Evolutionary conservation across 78 protist species (phyloP).

Genomic region (Pelomyxa schiedti): DNA sequence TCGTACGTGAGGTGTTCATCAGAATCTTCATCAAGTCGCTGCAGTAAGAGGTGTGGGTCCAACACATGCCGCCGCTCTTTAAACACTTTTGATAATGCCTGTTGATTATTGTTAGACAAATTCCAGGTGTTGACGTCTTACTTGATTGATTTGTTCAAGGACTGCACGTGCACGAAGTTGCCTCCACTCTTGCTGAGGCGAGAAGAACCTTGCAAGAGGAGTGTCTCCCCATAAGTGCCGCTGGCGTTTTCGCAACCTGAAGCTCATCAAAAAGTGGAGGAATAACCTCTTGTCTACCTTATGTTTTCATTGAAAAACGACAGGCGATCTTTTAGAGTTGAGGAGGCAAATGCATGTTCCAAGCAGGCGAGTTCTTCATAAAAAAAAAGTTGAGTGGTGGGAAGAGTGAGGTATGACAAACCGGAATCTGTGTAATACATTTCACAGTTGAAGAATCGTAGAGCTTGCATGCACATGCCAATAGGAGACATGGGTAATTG

Average conservation of each 20-base stretch:
- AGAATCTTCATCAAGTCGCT: background rate
- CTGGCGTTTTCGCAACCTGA: conserved; percentile 1
- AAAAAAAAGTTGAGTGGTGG: too few species aligned
- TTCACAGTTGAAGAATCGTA: conserved; percentile 13
- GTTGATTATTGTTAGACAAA: too few species aligned
- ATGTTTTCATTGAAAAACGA: background rate
- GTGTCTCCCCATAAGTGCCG: background rate
- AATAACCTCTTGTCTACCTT: too few species aligned
- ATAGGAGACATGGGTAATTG: too few species aligned
- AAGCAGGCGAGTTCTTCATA: background rate
- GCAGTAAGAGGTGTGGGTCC: background rate
- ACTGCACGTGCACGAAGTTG: background rate
- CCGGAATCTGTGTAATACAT: conserved; percentile 7
- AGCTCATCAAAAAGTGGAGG: too few species aligned
- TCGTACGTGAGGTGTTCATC: background rate
- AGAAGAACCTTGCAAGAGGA: conserved; percentile 15
- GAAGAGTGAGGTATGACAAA: too few species aligned
- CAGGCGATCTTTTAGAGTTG: background rate
- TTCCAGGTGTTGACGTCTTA: too few species aligned
- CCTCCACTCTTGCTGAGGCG: background rate
- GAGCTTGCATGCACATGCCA: background rate
- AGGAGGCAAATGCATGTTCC: background rate
- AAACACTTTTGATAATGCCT: too few species aligned
- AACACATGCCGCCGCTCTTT: too few species aligned
- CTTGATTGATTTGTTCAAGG: background rate